These are phyloP conservation scores for Dryas alaskensis DNA, from an alignment of 306 rosid genomes.

Conservation along the genomic window DNA sequence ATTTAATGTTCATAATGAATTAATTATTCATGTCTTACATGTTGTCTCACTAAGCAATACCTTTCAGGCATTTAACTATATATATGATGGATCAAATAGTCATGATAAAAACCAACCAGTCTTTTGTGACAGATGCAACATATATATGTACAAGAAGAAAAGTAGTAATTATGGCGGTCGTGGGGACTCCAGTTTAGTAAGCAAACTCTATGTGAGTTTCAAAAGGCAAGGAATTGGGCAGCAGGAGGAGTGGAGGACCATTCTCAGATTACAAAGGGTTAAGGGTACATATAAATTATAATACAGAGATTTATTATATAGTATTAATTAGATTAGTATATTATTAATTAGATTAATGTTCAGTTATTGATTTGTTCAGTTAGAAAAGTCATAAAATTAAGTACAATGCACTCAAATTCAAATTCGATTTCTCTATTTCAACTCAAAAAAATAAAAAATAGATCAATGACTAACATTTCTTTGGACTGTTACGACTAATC, in stretches of 20 bases:
- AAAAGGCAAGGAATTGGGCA: neutral
- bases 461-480: too few relatives aligned
- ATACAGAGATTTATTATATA: neutral
- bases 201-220: too few relatives aligned
- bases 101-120: neutral
- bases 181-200: too few relatives aligned
- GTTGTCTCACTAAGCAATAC: neutral
- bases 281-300: too few relatives aligned
- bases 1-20: neutral
- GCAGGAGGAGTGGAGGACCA: neutral
- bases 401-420: too few relatives aligned
- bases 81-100: neutral
- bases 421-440: too few relatives aligned
- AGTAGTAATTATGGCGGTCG: neutral
- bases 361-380: too few relatives aligned
- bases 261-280: neutral
- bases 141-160: neutral
- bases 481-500: neutral
- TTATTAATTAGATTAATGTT: too few relatives aligned
- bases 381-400: too few relatives aligned
- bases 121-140: neutral
- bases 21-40: neutral
- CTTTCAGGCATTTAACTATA: neutral
- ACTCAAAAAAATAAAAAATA: too few relatives aligned
- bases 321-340: too few relatives aligned